These are phyloP conservation scores for Aspergillus conjunctus DNA, from an alignment of 495 filamentous ascomycete genomes.

Conservation along the genomic window DNA sequence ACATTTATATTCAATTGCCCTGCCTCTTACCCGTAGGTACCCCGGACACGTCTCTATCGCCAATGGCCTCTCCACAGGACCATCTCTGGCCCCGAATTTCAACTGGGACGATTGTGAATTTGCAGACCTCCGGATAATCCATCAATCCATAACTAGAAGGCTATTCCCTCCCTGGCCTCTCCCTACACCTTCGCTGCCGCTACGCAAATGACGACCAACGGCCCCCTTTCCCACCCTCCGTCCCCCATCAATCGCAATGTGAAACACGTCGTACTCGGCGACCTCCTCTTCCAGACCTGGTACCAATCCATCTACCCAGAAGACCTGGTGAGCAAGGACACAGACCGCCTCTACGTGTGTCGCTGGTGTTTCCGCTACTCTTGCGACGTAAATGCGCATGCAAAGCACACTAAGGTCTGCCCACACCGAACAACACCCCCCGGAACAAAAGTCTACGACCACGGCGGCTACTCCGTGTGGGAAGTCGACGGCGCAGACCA, in stretches of 20 bases:
- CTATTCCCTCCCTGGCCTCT: neutral
- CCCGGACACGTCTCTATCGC: neutral
- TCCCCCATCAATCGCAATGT: slow-evolving; percentile 60
- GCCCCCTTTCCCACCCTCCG: slow-evolving; percentile 34
- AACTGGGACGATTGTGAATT: neutral
- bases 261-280: slow-evolving; percentile 73
- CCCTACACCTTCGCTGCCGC: neutral
- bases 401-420: slow-evolving; percentile 52
- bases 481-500: slow-evolving; percentile 89
- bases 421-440: slow-evolving; percentile 43
- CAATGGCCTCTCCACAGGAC: slow-evolving; percentile 10
- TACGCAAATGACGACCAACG: slow-evolving; percentile 33
- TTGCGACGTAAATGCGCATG: slow-evolving; percentile 64
- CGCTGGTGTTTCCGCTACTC: slow-evolving; percentile 93
- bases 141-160: neutral
- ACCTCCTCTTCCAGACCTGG: slow-evolving; percentile 73
- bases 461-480: slow-evolving; percentile 69
- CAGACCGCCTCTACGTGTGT: slow-evolving; percentile 77
- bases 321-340: slow-evolving; percentile 67
- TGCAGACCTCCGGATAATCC: neutral
- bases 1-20: neutral
- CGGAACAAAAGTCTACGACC: slow-evolving; percentile 57
- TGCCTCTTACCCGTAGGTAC: neutral
- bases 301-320: slow-evolving; percentile 79
- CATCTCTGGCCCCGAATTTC: neutral